These are phyloP conservation scores for Xylaria multiplex DNA, from an alignment of 2,329 filamentous ascomycete genomes.

Conservation along the genomic window DNA sequence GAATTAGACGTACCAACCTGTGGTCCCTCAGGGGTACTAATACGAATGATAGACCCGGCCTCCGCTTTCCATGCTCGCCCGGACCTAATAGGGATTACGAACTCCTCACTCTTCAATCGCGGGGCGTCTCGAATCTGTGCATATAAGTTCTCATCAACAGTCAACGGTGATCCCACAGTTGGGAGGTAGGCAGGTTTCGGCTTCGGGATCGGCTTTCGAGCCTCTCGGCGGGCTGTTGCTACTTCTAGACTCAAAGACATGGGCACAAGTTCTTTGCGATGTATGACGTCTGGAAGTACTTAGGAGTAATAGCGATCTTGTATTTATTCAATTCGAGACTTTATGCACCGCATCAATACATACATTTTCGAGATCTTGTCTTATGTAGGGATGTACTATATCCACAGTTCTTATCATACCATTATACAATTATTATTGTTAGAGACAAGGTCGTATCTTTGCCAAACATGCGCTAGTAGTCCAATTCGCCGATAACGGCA, in stretches of 20 bases:
- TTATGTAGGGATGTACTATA: neutral
- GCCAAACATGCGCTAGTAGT: conserved; percentile 1
- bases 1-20: conserved; percentile 69
- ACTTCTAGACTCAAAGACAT: conserved; percentile 41
- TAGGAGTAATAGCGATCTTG: neutral
- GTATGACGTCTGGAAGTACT: neutral
- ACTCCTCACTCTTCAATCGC: conserved; percentile 58
- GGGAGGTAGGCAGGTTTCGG: conserved; percentile 62
- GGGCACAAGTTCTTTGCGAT: neutral
- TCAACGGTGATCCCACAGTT: conserved; percentile 55
- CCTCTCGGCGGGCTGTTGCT: conserved; percentile 52
- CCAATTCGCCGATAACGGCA: conserved; percentile 21
- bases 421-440: conserved; percentile 3
- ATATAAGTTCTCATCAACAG: conserved; percentile 63
- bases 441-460: conserved; percentile 1
- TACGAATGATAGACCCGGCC: conserved; percentile 73
- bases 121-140: conserved; percentile 66
- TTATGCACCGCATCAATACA: neutral
- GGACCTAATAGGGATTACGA: conserved; percentile 76
- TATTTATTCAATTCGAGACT: neutral
- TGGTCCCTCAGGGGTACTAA: conserved; percentile 79
- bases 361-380: neutral
- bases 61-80: conserved; percentile 78
- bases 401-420: conserved; percentile 10
- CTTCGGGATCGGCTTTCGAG: conserved; percentile 57